phyloP scores from a whole-genome alignment of 371 early-diverging fungal species.

The Saksenaea oblongispora region DNA sequence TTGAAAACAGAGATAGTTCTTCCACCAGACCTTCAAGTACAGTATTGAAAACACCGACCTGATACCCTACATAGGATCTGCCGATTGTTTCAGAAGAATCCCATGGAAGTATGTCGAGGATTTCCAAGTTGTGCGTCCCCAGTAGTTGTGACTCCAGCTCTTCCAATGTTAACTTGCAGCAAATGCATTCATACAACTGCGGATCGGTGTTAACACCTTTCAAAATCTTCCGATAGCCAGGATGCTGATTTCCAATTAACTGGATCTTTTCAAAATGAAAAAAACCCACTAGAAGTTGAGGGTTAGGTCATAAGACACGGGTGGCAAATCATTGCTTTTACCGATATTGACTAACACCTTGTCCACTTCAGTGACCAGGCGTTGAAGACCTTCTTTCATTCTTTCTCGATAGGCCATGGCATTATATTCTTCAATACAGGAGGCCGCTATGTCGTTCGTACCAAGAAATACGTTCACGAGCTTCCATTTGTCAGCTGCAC shows the following conservation, averaged over 20 bases:
- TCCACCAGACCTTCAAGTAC: conserved; percentile 2
- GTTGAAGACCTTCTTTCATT: conserved; percentile 12
- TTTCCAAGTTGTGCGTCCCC: neutral
- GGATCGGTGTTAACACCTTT: conserved; percentile 17
- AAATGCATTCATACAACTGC: conserved; percentile 30
- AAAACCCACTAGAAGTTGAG: conserved; percentile 16
- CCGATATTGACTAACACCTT: conserved; percentile 15
- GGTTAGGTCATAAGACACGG: neutral
- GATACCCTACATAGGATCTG: neutral
- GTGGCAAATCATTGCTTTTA: neutral
- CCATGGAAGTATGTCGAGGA: neutral
- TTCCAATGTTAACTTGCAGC: conserved; percentile 18
- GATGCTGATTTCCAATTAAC: conserved; percentile 7
- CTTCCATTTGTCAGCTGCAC: conserved; percentile 28
- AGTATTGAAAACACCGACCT: conserved; percentile 7
- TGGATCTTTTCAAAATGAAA: conserved; percentile 20
- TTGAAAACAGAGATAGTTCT: neutral
- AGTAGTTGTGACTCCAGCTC: conserved; percentile 1
- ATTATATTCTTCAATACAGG: conserved; percentile 22
- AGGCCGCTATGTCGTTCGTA: conserved; percentile 28
- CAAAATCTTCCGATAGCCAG: conserved; percentile 30
- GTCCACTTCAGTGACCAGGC: conserved; percentile 15
- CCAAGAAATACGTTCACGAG: conserved; percentile 38
- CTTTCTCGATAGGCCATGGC: neutral
- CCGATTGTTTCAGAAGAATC: neutral